phyloP scores from a whole-genome alignment of 169 alveolate species.

The Toxoplasma gondii region DNA sequence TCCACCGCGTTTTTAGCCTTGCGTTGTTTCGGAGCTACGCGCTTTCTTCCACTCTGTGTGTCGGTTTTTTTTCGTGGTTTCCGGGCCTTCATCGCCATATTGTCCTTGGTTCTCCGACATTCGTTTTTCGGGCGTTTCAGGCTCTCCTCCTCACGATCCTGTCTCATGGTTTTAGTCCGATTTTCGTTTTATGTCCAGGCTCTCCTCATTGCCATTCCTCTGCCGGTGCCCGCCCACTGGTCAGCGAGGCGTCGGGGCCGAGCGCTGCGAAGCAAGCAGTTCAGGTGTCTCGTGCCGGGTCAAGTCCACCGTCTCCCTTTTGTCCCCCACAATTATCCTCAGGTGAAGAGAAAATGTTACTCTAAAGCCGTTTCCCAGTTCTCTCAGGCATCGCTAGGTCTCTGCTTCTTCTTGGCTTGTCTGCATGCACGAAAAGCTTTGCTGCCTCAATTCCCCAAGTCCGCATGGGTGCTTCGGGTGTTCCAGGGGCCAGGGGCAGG shows the following conservation, averaged over 20 bases:
- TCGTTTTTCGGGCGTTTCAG: too few species aligned
- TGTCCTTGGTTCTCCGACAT: too few species aligned
- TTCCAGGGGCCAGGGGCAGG: not conserved
- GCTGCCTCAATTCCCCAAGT: not conserved
- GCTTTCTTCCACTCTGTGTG: too few species aligned
- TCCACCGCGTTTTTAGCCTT: too few species aligned
- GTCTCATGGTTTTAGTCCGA: too few species aligned
- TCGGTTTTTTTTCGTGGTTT: too few species aligned
- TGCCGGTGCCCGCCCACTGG: conserved; percentile 42
- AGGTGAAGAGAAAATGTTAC: not conserved
- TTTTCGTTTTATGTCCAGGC: not conserved
- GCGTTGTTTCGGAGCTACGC: too few species aligned
- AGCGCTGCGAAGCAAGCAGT: conserved; percentile 33
- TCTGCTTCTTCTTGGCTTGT: not conserved
- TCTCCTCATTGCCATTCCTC: not conserved
- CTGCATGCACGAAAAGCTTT: not conserved
- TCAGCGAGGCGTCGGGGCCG: conserved; percentile 30
- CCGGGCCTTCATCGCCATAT: too few species aligned
- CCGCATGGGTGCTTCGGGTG: not conserved
- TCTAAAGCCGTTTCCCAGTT: not conserved
- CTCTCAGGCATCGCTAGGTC: not conserved
- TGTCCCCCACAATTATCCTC: conserved; percentile 22
- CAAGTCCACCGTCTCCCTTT: conserved; percentile 31
- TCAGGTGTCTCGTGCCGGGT: conserved; percentile 33
- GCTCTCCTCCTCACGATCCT: too few species aligned